Evolutionary conservation across 2,329 filamentous ascomycete genomes (phyloP), one percentile per base, ranked within the genome.

Genomic region (Phaeosphaeria sp.): DNA sequence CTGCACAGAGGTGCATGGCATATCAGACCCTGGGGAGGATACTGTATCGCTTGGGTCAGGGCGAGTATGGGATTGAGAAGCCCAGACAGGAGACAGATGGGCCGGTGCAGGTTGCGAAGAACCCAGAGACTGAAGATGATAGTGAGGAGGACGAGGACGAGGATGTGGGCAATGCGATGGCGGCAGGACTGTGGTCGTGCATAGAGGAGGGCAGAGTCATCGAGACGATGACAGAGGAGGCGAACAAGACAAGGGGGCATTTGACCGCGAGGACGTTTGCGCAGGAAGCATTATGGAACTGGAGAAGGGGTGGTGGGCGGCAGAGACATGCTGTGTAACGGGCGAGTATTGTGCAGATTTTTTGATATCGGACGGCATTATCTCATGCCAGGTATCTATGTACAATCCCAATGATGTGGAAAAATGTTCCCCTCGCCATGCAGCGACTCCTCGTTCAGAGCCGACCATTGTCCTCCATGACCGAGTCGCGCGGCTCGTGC

Each of bases 11-110:
- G 11, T 97, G 95, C 71, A 85, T 98, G 60, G 92, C 95, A 0
- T 97, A 92, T 77, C 94, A 97, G 78, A 94, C 93, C 0, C 81
- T 98, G 0, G 95, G 95, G 0, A 84, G 95, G 20, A 85, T 98
- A 6, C 77, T 98, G 17, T 98, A 91, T 73, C 83, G 93, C 9
- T 81, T 99, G 0, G 94, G 95, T 0, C 85, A 83, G 49, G 93
- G 92, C 1, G 87, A 88, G 56, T 88, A 88, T 55, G 87, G 86
- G 0, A 83, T 85, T 2, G 85, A 87, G 23, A 77, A 77, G 46
- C 63, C 63, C 36, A 66, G 54, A 41, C 56, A 67, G 58, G 61
- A 63, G n/a, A 73, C 72, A 1, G 76, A 85, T 2, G 84, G 84
- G 9, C 71, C 71, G 80, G 88, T 56, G 81, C 59, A 67, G 49